Evolutionary conservation across 768 basidiomycete genomes (phyloP).

Genomic region (Hygrocybe punicea): DNA sequence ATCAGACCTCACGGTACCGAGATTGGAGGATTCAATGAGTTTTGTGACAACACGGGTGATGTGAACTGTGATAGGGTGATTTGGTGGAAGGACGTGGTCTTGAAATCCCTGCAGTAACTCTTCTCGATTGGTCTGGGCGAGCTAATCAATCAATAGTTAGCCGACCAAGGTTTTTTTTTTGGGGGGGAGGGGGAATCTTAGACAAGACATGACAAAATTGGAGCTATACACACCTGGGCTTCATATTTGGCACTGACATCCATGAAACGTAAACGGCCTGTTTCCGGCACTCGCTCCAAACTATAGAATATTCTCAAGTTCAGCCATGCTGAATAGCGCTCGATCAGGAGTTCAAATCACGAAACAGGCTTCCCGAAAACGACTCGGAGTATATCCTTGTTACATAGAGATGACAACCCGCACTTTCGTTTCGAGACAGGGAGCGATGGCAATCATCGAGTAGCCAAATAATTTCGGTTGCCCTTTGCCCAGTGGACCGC

Average conservation of each 20-base stretch:
- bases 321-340: background rate
- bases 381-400: too few relatives aligned
- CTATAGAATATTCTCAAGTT: too few relatives aligned
- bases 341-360: too few relatives aligned
- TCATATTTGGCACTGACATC: constrained; percentile 61
- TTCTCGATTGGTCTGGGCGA: constrained; percentile 40
- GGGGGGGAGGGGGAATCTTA: background rate
- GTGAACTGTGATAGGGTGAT: constrained; percentile 62
- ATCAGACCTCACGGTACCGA: constrained; percentile 53
- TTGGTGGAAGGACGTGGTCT: constrained; percentile 55
- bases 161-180: too few relatives aligned
- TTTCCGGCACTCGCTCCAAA: constrained; percentile 81
- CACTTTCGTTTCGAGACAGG: too few relatives aligned
- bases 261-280: constrained; percentile 88
- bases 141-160: too few relatives aligned
- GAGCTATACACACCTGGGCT: constrained; percentile 40
- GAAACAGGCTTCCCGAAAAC: too few relatives aligned
- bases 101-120: constrained; percentile 52
- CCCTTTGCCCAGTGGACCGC: too few relatives aligned
- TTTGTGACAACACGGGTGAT: constrained; percentile 67
- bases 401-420: too few relatives aligned
- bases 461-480: too few relatives aligned
- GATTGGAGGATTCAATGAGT: constrained; percentile 66
- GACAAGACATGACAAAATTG: background rate
- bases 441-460: background rate